A percentile compares a stretch with the other conserved stretches of the same genome.
Conservation (phyloP, 2,329 filamentous ascomycete genomes). For the Fusarium equiseti region DNA sequence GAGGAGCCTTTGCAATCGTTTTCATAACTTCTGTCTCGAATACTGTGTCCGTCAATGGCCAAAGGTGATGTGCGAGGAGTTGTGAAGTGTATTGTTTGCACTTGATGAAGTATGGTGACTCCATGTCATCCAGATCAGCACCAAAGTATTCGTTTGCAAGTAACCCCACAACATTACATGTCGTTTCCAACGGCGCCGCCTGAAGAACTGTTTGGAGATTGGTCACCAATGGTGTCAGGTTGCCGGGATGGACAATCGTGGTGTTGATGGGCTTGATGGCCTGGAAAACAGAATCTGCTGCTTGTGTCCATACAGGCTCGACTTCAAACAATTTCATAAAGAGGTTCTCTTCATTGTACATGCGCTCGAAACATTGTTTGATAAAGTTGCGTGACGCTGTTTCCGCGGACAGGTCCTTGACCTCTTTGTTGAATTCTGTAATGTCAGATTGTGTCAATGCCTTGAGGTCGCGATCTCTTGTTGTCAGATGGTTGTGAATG, state of each 20-base stretch:
- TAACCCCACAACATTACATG: conserved; percentile 69
- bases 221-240: conserved; percentile 64
- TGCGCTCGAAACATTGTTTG: conserved; percentile 70
- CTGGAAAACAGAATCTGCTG: conserved; percentile 63
- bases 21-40: conserved; percentile 69
- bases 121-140: conserved; percentile 68
- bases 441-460: conserved; percentile 66
- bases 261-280: conserved; percentile 63
- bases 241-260: conserved; percentile 65
- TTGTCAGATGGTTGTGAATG: conserved; percentile 65
- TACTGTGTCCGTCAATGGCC: conserved; percentile 65
- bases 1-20: conserved; percentile 63
- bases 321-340: conserved; percentile 68
- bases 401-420: conserved; percentile 63
- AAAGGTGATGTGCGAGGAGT: conserved; percentile 68
- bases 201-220: conserved; percentile 64
- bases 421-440: conserved; percentile 66
- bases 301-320: conserved; percentile 64
- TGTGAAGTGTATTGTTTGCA: conserved; percentile 68
- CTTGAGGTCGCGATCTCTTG: conserved; percentile 66
- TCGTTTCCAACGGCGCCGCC: conserved; percentile 59
- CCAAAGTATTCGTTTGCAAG: conserved; percentile 69
- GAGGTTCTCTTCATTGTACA: conserved; percentile 66
- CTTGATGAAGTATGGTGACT: conserved; percentile 64
- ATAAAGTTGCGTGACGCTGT: conserved; percentile 69